Percentiles rank a stretch among this genome's conserved stretches.
Evolutionary conservation across 495 filamentous ascomycete genomes (phyloP).

Genomic region (Opeltia flavorubescens): DNA sequence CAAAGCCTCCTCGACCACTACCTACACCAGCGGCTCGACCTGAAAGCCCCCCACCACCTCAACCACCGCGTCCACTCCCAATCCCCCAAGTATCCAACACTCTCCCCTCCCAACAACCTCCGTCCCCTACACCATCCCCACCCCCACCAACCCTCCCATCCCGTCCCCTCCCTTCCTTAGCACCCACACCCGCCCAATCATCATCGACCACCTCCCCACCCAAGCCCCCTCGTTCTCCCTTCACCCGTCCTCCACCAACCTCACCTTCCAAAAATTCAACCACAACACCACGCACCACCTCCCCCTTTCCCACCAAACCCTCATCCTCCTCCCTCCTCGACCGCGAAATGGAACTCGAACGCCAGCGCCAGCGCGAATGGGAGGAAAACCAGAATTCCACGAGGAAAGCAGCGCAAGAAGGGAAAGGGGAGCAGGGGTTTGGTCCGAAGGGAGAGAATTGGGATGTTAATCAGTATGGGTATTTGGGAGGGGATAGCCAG

Average conservation of each 20-base stretch:
- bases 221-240: constrained; percentile 28
- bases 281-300: constrained; percentile 8
- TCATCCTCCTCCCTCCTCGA: constrained; percentile 59
- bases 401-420: constrained; percentile 35
- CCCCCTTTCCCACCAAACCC: constrained; percentile 11
- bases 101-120: constrained; percentile 26
- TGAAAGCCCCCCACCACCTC: constrained; percentile 13
- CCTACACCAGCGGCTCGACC: constrained; percentile 10
- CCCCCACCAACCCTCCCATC: neutral
- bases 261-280: constrained; percentile 20
- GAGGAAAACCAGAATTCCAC: constrained; percentile 76
- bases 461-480: constrained; percentile 86
- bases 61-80: constrained; percentile 13
- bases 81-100: constrained; percentile 12
- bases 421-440: constrained; percentile 29
- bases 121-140: constrained; percentile 12
- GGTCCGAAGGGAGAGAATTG: constrained; percentile 49
- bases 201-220: neutral
- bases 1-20: constrained; percentile 28
- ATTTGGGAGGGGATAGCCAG: constrained; percentile 70
- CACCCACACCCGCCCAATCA: constrained; percentile 1
- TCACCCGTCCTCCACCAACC: constrained; percentile 31
- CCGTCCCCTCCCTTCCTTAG: constrained; percentile 20
- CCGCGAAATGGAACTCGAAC: constrained; percentile 90
- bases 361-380: constrained; percentile 88